phyloP scores from a whole-genome alignment of 495 filamentous ascomycete species.

The Immersiella caudata region DNA sequence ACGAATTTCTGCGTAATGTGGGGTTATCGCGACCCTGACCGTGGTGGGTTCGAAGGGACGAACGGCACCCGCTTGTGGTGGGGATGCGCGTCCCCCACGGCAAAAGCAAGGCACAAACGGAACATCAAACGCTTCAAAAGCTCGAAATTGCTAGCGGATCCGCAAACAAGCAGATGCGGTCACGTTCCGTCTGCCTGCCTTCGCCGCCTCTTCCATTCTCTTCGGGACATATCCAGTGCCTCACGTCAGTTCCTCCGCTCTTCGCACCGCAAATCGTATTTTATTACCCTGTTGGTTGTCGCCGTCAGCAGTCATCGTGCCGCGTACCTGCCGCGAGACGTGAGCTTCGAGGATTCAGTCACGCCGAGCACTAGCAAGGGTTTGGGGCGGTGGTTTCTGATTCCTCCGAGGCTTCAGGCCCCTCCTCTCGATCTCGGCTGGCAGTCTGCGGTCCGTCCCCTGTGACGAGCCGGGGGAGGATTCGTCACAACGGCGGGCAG shows the following conservation, averaged over 20 bases:
- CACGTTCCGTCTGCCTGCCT: not conserved
- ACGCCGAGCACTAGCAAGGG: not conserved
- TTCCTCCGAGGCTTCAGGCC: not conserved
- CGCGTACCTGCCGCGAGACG: not conserved
- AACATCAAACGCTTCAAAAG: slow-evolving; percentile 14
- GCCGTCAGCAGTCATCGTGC: not conserved
- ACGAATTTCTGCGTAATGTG: not conserved
- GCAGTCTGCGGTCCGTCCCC: slow-evolving; percentile 14
- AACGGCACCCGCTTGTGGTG: not conserved
- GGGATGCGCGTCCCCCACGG: slow-evolving; percentile 4
- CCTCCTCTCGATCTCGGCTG: slow-evolving; percentile 7
- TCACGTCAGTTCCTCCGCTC: not conserved
- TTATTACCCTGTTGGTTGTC: not conserved
- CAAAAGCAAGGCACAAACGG: slow-evolving; percentile 8
- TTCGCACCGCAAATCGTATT: not conserved
- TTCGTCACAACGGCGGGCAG: slow-evolving; percentile 4
- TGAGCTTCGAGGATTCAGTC: not conserved
- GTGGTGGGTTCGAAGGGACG: not conserved
- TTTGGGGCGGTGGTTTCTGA: not conserved
- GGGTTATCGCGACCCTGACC: not conserved
- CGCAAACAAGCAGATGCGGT: not conserved
- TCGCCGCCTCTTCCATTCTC: not conserved
- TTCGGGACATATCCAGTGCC: not conserved
- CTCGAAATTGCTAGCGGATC: not conserved
- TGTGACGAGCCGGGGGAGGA: slow-evolving; percentile 8